These are phyloP conservation scores for Fusarium sp. DNA, from an alignment of 2,329 filamentous ascomycete genomes.

Conservation along the genomic window DNA sequence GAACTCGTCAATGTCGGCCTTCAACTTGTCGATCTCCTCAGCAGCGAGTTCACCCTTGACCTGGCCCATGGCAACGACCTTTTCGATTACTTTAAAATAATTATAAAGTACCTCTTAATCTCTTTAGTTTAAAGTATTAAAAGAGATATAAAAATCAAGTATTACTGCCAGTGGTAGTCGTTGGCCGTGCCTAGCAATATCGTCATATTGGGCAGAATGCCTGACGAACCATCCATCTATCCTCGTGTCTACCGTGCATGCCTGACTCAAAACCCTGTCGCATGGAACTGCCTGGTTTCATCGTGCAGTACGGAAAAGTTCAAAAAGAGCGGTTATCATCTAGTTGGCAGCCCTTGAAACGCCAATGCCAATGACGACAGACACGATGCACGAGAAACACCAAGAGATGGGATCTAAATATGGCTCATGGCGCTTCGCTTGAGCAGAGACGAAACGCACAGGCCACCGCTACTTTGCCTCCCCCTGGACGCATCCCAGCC, in stretches of 20 bases:
- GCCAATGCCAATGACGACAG: slow-evolving; percentile 19
- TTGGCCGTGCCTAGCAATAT: background rate
- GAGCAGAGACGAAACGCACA: slow-evolving; percentile 23
- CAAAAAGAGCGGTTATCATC: slow-evolving; percentile 4
- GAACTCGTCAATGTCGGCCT: no score
- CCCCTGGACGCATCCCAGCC: slow-evolving; percentile 8
- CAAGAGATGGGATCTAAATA: slow-evolving; percentile 20
- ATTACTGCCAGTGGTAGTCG: background rate
- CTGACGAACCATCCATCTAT: background rate
- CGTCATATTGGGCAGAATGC: background rate
- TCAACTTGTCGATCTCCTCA: no score
- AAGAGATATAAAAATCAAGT: background rate
- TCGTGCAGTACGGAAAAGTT: background rate
- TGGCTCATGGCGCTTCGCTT: slow-evolving; percentile 37
- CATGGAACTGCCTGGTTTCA: slow-evolving; percentile 8
- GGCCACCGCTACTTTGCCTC: slow-evolving; percentile 18
- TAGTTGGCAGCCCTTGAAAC: background rate
- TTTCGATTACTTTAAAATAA: no score
- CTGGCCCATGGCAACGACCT: no score
- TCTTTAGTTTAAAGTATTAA: background rate
- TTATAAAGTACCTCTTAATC: no score
- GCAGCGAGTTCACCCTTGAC: no score
- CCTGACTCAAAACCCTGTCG: background rate
- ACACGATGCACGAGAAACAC: slow-evolving; percentile 20
- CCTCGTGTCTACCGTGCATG: background rate